These are phyloP conservation scores for Talaromyces amestolkiae DNA, from an alignment of 2,329 filamentous ascomycete genomes.

Conservation along the genomic window DNA sequence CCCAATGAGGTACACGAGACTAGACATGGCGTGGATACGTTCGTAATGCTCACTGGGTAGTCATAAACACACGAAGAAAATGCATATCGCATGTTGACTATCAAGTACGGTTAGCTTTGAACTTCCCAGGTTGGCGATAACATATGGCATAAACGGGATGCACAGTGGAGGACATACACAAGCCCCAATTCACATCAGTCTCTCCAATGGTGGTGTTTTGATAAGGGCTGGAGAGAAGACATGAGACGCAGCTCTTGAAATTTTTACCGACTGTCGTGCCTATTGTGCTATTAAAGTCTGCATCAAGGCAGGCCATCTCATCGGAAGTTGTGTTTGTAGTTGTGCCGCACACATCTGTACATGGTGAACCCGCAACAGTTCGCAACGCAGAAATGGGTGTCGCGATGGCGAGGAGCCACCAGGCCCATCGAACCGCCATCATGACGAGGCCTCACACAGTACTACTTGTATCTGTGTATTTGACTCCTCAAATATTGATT, in stretches of 20 bases:
- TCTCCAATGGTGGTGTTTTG: conserved; percentile 33
- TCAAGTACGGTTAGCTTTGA: conserved; percentile 18
- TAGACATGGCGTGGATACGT: conserved; percentile 45
- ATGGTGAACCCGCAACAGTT: conserved; percentile 41
- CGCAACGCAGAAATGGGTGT: conserved; percentile 28
- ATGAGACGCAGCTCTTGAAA: conserved; percentile 44
- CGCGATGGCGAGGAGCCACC: conserved; percentile 25
- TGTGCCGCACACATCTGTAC: conserved; percentile 31
- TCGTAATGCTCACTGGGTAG: conserved; percentile 35
- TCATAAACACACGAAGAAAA: conserved; percentile 46
- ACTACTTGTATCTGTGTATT: not conserved
- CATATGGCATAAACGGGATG: not conserved
- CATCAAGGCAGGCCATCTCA: conserved; percentile 44
- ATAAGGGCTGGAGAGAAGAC: conserved; percentile 42
- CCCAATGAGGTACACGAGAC: conserved; percentile 41
- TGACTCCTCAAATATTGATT: not conserved
- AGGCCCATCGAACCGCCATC: conserved; percentile 20
- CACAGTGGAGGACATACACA: conserved; percentile 38
- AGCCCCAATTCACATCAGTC: conserved; percentile 46
- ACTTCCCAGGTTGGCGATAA: not conserved
- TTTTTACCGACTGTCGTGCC: conserved; percentile 28
- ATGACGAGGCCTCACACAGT: not conserved
- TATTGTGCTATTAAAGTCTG: conserved; percentile 32
- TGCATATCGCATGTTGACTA: conserved; percentile 48
- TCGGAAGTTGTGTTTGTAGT: conserved; percentile 39